These are phyloP conservation scores for Vitis amurensis DNA, from an alignment of 164 flowering plant species.

Conservation along the genomic window DNA sequence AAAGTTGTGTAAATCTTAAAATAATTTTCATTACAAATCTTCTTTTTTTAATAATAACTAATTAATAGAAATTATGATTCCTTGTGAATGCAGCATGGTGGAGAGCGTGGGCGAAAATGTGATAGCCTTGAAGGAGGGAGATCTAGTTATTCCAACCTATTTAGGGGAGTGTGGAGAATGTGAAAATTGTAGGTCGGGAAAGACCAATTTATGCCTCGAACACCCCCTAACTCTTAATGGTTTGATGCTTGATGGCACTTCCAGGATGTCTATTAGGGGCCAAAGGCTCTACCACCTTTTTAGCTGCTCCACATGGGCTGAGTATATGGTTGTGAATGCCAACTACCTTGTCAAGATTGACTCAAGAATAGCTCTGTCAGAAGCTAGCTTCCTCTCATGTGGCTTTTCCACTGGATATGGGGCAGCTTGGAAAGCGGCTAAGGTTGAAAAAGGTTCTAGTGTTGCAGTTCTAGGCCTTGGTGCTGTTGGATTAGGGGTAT, in stretches of 20 bases:
- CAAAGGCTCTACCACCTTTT: conserved; percentile 36
- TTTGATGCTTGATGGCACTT: conserved; percentile 42
- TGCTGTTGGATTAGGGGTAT: conserved; percentile 56
- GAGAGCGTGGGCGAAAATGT: conserved; percentile 53
- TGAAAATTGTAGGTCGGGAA: conserved; percentile 13
- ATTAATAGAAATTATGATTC: no score
- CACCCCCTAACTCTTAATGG: conserved; percentile 20
- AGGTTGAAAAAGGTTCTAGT: conserved; percentile 36
- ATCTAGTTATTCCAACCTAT: conserved; percentile 42
- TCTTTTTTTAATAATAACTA: no score
- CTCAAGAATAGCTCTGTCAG: conserved; percentile 3
- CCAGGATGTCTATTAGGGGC: conserved; percentile 37
- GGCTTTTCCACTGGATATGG: conserved; percentile 35
- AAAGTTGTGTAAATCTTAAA: no score
- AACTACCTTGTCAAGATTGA: conserved; percentile 20
- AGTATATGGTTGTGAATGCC: conserved; percentile 26
- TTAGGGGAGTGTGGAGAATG: conserved; percentile 29
- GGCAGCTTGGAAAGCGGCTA: conserved; percentile 39
- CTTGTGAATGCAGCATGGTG: conserved; percentile 28
- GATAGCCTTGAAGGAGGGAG: conserved; percentile 37
- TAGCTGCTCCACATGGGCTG: conserved; percentile 45
- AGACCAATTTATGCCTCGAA: conserved; percentile 29
- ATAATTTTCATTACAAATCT: no score
- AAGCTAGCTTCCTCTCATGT: conserved; percentile 20
- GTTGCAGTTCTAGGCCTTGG: conserved; percentile 60